Evolutionary conservation across 176 grass and related monocot genomes (phyloP).

Genomic region (Eremochloa ophiuroides): DNA sequence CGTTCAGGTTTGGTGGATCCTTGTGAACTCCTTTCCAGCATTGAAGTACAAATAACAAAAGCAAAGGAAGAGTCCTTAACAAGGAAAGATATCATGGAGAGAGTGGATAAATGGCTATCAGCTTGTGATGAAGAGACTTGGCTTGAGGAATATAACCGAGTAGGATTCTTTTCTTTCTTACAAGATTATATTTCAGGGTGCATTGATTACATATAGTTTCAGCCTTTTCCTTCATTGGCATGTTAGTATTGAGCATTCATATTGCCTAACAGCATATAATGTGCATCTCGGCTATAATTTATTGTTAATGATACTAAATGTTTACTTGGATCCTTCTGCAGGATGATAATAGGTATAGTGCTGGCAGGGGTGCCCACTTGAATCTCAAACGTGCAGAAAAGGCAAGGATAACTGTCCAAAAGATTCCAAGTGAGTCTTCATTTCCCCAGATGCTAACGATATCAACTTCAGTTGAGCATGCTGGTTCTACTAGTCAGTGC

Average conservation of each 20-base stretch:
- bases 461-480: background rate
- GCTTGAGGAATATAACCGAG: constrained; percentile 95
- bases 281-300: background rate
- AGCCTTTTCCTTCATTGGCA: constrained; percentile 2
- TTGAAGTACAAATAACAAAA: constrained; percentile 76
- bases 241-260: constrained; percentile 14
- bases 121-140: constrained; percentile 93
- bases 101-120: constrained; percentile 73
- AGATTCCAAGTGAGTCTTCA: constrained; percentile 74
- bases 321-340: constrained; percentile 23
- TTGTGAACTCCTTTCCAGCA: constrained; percentile 85
- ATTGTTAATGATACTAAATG: constrained; percentile 13
- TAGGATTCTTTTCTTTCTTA: constrained; percentile 28
- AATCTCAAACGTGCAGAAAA: constrained; percentile 95
- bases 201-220: background rate
- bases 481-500: background rate
- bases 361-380: constrained; percentile 82
- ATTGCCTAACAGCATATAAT: constrained; percentile 12
- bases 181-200: background rate
- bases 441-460: constrained; percentile 19
- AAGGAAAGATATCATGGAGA: constrained; percentile 90
- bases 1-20: constrained; percentile 88
- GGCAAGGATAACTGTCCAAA: constrained; percentile 69
- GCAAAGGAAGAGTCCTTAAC: constrained; percentile 69
- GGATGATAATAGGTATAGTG: constrained; percentile 84